Evolutionary conservation across 768 basidiomycete genomes (phyloP).

Genomic region (Amanita inopinata): DNA sequence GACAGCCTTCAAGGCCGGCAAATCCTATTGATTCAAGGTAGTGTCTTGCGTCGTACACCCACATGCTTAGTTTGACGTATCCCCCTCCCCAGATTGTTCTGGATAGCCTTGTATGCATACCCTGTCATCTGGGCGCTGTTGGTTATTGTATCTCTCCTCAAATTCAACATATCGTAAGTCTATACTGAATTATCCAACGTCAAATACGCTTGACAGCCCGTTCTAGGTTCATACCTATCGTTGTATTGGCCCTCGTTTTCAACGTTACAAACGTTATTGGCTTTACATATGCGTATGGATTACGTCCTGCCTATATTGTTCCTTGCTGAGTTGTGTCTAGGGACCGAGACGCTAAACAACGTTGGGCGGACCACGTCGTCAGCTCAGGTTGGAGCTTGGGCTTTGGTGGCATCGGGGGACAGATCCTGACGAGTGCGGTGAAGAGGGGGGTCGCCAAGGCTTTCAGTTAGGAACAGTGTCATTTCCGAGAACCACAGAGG

Average conservation of each 20-base stretch:
- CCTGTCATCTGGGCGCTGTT: constrained; percentile 83
- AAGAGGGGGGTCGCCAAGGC: constrained; percentile 74
- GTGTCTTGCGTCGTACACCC: constrained; percentile 4
- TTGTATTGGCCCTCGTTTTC: constrained; percentile 89
- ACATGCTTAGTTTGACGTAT: constrained; percentile 5
- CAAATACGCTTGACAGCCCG: not conserved
- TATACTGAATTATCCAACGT: not conserved
- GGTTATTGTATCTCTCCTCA: constrained; percentile 81
- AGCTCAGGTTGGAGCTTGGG: constrained; percentile 65
- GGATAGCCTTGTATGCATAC: constrained; percentile 86
- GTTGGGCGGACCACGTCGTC: constrained; percentile 74
- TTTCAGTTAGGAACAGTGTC: constrained; percentile 37
- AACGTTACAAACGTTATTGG: constrained; percentile 94
- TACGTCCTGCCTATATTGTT: not conserved
- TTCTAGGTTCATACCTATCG: constrained; percentile 86
- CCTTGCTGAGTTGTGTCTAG: constrained; percentile 25
- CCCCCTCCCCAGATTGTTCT: constrained; percentile 78
- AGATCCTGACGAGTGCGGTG: constrained; percentile 73
- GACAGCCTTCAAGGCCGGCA: constrained; percentile 76
- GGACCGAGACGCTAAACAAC: constrained; percentile 88
- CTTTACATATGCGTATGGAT: constrained; percentile 84
- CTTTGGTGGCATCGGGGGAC: constrained; percentile 76
- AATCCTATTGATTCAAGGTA: constrained; percentile 86
- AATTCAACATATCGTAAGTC: constrained; percentile 32
- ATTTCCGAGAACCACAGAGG: not conserved